Evolutionary conservation across 108 stramenopile genomes (phyloP).

Genomic region (Schizochytrium sp.): DNA sequence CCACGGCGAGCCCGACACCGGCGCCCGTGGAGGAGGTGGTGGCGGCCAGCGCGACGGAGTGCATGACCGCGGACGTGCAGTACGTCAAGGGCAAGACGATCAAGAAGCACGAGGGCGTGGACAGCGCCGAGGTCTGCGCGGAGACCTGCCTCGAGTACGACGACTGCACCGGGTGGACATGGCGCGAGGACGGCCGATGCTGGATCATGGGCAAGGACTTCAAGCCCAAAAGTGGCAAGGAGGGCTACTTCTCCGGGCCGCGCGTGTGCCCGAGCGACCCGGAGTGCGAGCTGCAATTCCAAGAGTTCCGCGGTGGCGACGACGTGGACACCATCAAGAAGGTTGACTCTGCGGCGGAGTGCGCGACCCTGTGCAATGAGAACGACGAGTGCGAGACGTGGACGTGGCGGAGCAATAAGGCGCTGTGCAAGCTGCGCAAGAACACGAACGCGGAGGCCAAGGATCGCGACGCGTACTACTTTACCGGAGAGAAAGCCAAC

Average conservation of each 20-base stretch:
- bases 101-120: background rate
- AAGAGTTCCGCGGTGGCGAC: background rate
- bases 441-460: background rate
- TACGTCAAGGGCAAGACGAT: background rate
- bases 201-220: background rate
- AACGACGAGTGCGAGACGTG: background rate
- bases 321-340: background rate
- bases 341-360: background rate
- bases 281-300: background rate
- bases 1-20: background rate
- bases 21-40: background rate
- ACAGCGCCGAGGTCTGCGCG: background rate
- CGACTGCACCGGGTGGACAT: background rate
- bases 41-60: background rate
- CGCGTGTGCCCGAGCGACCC: background rate
- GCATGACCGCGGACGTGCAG: background rate
- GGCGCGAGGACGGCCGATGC: background rate
- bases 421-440: background rate
- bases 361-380: background rate
- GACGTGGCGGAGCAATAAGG: background rate
- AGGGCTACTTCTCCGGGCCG: background rate
- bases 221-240: background rate
- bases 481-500: background rate
- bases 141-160: background rate
- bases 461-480: background rate